Conservation (phyloP, 2,329 filamentous ascomycete species). For the Zasmidium citrigriseum region DNA sequence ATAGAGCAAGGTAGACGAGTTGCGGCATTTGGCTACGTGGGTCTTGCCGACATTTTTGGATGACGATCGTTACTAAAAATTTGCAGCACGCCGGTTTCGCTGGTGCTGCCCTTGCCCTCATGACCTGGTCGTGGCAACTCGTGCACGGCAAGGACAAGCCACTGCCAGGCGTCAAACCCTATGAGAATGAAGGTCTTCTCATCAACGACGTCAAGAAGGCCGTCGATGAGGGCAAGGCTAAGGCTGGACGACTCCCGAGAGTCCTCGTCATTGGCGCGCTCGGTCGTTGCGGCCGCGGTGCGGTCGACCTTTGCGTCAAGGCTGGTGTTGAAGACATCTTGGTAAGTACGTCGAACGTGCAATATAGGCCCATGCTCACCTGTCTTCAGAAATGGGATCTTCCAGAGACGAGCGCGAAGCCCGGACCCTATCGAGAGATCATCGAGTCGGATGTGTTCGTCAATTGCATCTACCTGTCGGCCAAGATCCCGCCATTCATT, state of each 20-base stretch:
- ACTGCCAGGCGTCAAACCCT: conserved; percentile 67
- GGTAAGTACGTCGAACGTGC: conserved; percentile 18
- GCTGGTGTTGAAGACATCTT: conserved; percentile 73
- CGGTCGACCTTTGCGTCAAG: conserved; percentile 75
- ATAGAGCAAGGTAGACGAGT: conserved; percentile 65
- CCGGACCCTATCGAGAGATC: conserved; percentile 40
- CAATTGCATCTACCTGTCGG: conserved; percentile 85
- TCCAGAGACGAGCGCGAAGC: conserved; percentile 70
- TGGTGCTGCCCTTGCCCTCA: conserved; percentile 61
- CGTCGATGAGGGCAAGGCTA: conserved; percentile 66
- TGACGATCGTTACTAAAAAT: conserved; percentile 34
- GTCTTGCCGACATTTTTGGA: conserved; percentile 4
- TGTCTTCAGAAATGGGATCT: conserved; percentile 66
- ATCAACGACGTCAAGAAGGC: conserved; percentile 73
- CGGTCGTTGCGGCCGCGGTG: conserved; percentile 79
- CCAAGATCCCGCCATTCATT: conserved; percentile 80
- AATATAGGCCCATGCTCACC: background rate
- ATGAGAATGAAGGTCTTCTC: conserved; percentile 73
- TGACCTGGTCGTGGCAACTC: conserved; percentile 83
- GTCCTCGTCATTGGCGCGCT: conserved; percentile 80
- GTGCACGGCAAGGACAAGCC: conserved; percentile 66
- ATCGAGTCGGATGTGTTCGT: conserved; percentile 56
- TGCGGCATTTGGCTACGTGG: conserved; percentile 64
- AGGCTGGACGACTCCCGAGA: conserved; percentile 67
- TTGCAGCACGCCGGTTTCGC: conserved; percentile 74